A percentile compares a stretch with the other conserved stretches of the same genome.
phyloP scores from a whole-genome alignment of 345 rosid genomes.

The Rhodamnia rubescens region DNA sequence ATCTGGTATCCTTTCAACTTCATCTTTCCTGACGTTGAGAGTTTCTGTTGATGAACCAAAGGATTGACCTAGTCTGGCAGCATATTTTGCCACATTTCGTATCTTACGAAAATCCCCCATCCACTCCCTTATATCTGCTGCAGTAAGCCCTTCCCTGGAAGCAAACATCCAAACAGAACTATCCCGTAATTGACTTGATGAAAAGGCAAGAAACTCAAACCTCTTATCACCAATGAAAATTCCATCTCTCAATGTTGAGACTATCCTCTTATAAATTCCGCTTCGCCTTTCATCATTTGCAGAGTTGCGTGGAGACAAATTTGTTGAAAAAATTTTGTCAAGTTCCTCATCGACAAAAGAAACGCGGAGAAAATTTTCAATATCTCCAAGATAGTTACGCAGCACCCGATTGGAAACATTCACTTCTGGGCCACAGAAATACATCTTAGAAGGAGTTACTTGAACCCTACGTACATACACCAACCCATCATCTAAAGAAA shows the following conservation, averaged over 20 bases:
- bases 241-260: constrained; percentile 30
- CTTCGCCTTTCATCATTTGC: constrained; percentile 6
- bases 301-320: constrained; percentile 2
- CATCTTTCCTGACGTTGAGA: constrained; percentile 14
- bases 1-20: constrained; percentile 37
- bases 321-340: constrained; percentile 18
- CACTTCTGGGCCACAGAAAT: constrained; percentile 43
- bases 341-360: constrained; percentile 43
- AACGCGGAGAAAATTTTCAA: constrained; percentile 30
- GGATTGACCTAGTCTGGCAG: constrained; percentile 40
- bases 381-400: constrained; percentile 20
- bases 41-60: constrained; percentile 48
- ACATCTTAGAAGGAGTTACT: constrained; percentile 40
- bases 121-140: constrained; percentile 26
- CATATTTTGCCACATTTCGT: constrained; percentile 47
- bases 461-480: constrained; percentile 29
- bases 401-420: constrained; percentile 41
- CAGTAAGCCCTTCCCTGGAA: constrained; percentile 21
- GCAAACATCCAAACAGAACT: constrained; percentile 66
- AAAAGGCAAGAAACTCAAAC: constrained; percentile 55
- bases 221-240: constrained; percentile 21
- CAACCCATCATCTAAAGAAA: constrained; percentile 27
- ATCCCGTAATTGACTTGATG: constrained; percentile 37
- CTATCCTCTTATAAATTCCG: constrained; percentile 26
- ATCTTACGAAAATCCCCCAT: constrained; percentile 29